Conservation (phyloP, 2,329 filamentous ascomycete species). For the Aspergillus amoenus region DNA sequence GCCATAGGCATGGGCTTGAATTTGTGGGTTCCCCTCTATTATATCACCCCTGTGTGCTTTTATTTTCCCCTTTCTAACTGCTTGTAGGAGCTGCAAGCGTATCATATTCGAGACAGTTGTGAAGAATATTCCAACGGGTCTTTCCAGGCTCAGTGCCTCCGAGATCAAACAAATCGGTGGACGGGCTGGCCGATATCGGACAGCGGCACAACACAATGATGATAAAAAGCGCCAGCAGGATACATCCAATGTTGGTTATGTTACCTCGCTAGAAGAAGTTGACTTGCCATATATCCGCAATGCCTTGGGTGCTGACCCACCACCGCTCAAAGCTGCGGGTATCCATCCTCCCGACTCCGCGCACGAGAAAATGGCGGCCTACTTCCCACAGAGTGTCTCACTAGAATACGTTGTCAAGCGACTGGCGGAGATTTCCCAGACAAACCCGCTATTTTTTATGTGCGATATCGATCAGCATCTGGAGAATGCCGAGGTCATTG, state of each 20-base stretch:
- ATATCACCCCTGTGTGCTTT: neutral
- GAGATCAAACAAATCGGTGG: slow-evolving; percentile 95
- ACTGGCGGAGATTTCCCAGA: slow-evolving; percentile 66
- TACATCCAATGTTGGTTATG: slow-evolving; percentile 59
- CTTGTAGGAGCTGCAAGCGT: slow-evolving; percentile 69
- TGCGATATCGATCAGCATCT: slow-evolving; percentile 64
- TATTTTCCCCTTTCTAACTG: slow-evolving; percentile 11
- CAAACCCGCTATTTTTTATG: slow-evolving; percentile 68
- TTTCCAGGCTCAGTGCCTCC: slow-evolving; percentile 63
- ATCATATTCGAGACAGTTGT: slow-evolving; percentile 78
- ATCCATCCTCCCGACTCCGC: slow-evolving; percentile 70
- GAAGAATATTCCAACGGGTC: slow-evolving; percentile 67
- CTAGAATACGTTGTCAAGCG: slow-evolving; percentile 80
- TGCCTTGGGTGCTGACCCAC: slow-evolving; percentile 64
- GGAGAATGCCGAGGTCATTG: slow-evolving; percentile 70
- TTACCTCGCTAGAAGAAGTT: slow-evolving; percentile 72
- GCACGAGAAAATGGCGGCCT: slow-evolving; percentile 73
- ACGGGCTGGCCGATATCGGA: slow-evolving; percentile 81
- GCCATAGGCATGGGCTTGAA: slow-evolving; percentile 98
- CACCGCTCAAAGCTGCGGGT: slow-evolving; percentile 68
- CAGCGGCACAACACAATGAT: slow-evolving; percentile 58
- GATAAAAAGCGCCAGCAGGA: slow-evolving; percentile 20
- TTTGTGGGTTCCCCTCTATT: slow-evolving; percentile 54
- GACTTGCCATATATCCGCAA: slow-evolving; percentile 65
- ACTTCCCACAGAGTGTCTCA: slow-evolving; percentile 77